phyloP scores from a whole-genome alignment of 441 rosid species.

The Geranium incanum region DNA sequence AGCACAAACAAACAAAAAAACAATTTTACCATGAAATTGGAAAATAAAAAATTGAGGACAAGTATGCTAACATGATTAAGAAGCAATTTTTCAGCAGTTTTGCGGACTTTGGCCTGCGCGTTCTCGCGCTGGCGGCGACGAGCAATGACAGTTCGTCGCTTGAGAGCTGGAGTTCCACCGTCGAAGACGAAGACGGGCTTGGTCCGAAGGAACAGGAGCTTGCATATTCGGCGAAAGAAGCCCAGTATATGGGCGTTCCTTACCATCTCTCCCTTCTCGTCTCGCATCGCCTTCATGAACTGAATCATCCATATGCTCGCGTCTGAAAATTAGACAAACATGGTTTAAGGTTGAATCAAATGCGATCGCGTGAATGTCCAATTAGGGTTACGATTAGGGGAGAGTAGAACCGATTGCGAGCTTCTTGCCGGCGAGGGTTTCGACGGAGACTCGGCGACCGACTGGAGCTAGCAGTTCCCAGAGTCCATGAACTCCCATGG shows the following conservation, averaged over 20 bases:
- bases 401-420: constrained; percentile 64
- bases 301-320: constrained; percentile 98
- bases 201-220: constrained; percentile 64
- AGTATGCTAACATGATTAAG: constrained; percentile 56
- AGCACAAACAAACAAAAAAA: neutral
- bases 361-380: neutral
- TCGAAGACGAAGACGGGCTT: constrained; percentile 94
- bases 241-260: constrained; percentile 87
- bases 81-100: constrained; percentile 87
- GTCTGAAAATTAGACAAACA: constrained; percentile 31
- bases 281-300: constrained; percentile 97
- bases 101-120: constrained; percentile 85
- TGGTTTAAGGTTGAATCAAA: neutral
- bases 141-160: constrained; percentile 89
- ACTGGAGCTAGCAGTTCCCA: constrained; percentile 92
- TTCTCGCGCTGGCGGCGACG: constrained; percentile 86
- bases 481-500: constrained; percentile 91
- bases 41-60: constrained; percentile 1
- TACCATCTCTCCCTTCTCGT: constrained; percentile 90
- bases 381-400: constrained; percentile 20
- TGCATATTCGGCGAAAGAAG: constrained; percentile 84
- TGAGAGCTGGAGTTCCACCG: constrained; percentile 86
- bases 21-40: neutral
- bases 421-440: constrained; percentile 76
- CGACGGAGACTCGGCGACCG: constrained; percentile 95